phyloP scores from a whole-genome alignment of 345 rosid genomes.

The Gossypium australe region DNA sequence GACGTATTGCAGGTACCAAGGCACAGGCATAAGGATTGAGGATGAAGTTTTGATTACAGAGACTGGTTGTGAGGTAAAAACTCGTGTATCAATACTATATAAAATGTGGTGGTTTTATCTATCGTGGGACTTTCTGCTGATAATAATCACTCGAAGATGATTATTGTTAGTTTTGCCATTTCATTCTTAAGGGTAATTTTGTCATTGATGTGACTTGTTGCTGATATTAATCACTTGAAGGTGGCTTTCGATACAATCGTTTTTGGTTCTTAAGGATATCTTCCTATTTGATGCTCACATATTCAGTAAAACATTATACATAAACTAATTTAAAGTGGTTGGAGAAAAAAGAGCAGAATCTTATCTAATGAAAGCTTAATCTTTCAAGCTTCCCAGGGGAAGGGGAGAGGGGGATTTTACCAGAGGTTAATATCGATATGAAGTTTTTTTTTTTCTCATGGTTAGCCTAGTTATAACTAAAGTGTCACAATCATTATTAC shows the following conservation, averaged over 20 bases:
- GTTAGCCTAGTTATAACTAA: too few relatives aligned
- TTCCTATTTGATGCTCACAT: background rate
- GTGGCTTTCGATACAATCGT: background rate
- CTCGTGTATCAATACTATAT: background rate
- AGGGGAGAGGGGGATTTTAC: background rate
- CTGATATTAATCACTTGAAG: background rate
- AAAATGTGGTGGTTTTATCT: background rate
- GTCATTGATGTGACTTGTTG: background rate
- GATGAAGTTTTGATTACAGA: slow-evolving; percentile 95
- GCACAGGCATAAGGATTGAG: slow-evolving; percentile 89
- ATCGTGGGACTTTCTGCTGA: background rate
- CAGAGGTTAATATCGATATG: too few relatives aligned
- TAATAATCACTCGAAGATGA: background rate
- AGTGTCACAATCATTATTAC: background rate
- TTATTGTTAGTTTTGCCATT: background rate
- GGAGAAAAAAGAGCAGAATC: background rate
- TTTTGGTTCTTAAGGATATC: background rate
- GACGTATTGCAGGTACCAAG: slow-evolving; percentile 52
- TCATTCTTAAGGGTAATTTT: background rate
- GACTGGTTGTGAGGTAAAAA: slow-evolving; percentile 71
- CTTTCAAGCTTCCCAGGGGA: background rate
- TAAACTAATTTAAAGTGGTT: background rate
- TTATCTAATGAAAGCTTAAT: background rate
- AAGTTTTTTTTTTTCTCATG: too few relatives aligned
- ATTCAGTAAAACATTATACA: background rate